These are phyloP conservation scores for Boletellus sp. DNA, from an alignment of 768 basidiomycete genomes.

Conservation along the genomic window DNA sequence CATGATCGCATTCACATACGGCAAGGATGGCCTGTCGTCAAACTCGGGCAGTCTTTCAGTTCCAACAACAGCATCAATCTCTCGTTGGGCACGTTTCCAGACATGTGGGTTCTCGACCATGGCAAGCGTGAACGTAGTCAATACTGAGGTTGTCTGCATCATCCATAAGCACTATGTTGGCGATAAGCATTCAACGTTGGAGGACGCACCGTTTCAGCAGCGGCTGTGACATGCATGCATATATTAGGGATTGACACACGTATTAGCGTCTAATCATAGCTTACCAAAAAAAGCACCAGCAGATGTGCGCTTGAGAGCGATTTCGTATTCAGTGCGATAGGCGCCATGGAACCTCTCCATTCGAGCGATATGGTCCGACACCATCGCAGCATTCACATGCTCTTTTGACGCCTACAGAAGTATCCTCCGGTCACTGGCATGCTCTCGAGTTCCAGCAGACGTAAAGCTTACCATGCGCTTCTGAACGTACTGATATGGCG, in stretches of 20 bases:
- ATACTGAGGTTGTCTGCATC: neutral
- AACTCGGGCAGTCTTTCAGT: no score
- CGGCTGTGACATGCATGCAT: no score
- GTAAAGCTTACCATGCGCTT: constrained; percentile 24
- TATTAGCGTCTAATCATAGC: neutral
- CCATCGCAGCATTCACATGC: neutral
- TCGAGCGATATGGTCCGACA: constrained; percentile 6
- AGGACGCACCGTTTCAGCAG: neutral
- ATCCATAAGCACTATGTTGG: neutral
- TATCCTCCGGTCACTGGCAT: neutral
- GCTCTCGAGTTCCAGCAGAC: neutral
- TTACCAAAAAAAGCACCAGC: neutral
- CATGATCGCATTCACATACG: no score
- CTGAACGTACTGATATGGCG: constrained; percentile 26
- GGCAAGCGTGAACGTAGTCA: neutral
- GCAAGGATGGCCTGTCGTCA: no score
- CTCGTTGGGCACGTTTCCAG: no score
- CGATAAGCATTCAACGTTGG: no score
- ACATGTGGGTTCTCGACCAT: neutral
- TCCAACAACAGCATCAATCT: neutral
- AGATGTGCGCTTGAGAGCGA: constrained; percentile 6
- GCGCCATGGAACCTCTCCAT: constrained; percentile 12
- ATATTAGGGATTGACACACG: no score
- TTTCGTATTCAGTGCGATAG: constrained; percentile 1
- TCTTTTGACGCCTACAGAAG: neutral